A percentile compares a stretch with the other conserved stretches of the same genome.
These are phyloP conservation scores for Mycena epipterygia DNA, from an alignment of 768 basidiomycete genomes.

Conservation along the genomic window DNA sequence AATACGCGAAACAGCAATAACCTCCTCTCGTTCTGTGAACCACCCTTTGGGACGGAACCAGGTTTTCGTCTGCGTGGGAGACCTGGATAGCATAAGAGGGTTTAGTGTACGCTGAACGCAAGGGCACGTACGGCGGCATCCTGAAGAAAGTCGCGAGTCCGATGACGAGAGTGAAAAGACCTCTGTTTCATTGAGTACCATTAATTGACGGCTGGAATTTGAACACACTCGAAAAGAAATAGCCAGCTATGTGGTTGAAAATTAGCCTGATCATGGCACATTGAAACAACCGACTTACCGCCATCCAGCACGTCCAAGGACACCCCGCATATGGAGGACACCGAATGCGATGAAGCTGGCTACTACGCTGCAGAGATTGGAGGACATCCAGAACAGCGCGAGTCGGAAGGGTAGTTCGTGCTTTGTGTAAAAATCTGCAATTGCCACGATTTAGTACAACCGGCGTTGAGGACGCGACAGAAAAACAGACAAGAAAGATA, in stretches of 20 bases:
- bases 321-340: conserved; percentile 70
- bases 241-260: conserved; percentile 57
- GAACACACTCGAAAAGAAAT: conserved; percentile 64
- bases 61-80: conserved; percentile 69
- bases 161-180: conserved; percentile 64
- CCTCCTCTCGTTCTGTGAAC: conserved; percentile 74
- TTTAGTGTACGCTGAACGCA: not conserved
- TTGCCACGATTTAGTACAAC: not conserved
- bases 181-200: conserved; percentile 42
- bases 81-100: conserved; percentile 32
- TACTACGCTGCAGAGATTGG: conserved; percentile 59
- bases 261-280: not conserved
- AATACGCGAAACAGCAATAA: conserved; percentile 71
- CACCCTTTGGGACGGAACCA: conserved; percentile 74
- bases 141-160: conserved; percentile 68
- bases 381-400: conserved; percentile 68
- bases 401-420: conserved; percentile 69
- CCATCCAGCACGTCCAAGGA: conserved; percentile 67
- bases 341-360: conserved; percentile 72
- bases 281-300: conserved; percentile 44
- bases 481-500: conserved; percentile 69
- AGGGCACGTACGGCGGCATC: conserved; percentile 58
- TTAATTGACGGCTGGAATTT: not conserved
- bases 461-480: not conserved
- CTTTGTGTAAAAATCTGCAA: conserved; percentile 72